These are phyloP conservation scores for Galerina marginata DNA, from an alignment of 768 basidiomycete genomes.

Conservation along the genomic window DNA sequence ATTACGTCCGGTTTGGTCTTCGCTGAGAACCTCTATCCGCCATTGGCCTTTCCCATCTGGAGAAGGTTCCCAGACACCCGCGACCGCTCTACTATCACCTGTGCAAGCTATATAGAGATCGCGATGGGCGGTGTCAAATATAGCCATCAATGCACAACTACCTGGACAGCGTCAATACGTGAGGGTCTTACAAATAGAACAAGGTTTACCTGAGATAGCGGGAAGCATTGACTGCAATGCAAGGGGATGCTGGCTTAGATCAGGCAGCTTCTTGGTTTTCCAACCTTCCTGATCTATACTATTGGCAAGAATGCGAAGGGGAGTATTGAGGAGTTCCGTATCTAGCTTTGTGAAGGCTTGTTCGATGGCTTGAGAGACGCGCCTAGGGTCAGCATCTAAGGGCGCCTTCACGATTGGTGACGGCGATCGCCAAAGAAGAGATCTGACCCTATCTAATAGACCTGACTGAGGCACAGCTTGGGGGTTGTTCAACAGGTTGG, in stretches of 20 bases:
- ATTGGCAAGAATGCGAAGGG: constrained; percentile 71
- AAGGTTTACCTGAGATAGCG: constrained; percentile 71
- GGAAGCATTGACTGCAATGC: constrained; percentile 78
- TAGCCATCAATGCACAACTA: constrained; percentile 88
- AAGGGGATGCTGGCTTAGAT: constrained; percentile 73
- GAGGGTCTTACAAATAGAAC: constrained; percentile 10
- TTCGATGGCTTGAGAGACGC: constrained; percentile 71
- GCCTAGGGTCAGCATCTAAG: constrained; percentile 49
- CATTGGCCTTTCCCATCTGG: constrained; percentile 73
- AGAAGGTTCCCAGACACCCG: constrained; percentile 85
- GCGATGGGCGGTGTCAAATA: constrained; percentile 83
- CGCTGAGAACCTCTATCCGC: constrained; percentile 92
- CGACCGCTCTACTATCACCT: constrained; percentile 95
- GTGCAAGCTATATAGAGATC: constrained; percentile 91
- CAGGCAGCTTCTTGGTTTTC: constrained; percentile 60
- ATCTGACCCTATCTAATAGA: constrained; percentile 43
- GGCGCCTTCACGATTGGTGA: constrained; percentile 26
- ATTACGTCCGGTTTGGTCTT: constrained; percentile 96
- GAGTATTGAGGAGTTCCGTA: constrained; percentile 78
- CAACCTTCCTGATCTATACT: constrained; percentile 56
- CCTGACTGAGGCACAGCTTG: constrained; percentile 33
- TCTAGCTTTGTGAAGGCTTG: constrained; percentile 85
- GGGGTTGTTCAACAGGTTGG: constrained; percentile 50
- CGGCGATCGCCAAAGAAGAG: constrained; percentile 41
- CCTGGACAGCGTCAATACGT: constrained; percentile 48